Evolutionary conservation across 768 basidiomycete species (phyloP).

Genomic region (Boletus vermiculosoides): DNA sequence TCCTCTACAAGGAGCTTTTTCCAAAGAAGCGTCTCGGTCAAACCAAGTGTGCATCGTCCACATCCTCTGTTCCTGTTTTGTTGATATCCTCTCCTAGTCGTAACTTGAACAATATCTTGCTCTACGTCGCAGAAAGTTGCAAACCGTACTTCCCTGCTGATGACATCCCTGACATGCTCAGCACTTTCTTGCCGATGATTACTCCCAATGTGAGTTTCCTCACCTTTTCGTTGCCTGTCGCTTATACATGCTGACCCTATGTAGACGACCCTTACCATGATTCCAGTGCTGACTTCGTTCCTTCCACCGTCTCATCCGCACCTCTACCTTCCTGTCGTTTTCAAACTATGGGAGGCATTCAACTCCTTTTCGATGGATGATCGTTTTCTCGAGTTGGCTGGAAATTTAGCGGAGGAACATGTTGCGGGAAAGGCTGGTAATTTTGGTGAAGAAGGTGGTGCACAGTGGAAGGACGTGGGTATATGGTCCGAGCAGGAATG

Average conservation of each 20-base stretch:
- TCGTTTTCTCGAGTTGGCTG: constrained; percentile 67
- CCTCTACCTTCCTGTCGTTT: constrained; percentile 67
- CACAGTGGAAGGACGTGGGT: constrained; percentile 79
- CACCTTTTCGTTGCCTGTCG: not conserved
- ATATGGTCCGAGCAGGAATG: constrained; percentile 88
- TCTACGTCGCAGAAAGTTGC: constrained; percentile 73
- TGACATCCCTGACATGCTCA: constrained; percentile 70
- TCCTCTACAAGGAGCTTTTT: constrained; percentile 72
- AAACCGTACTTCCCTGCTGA: constrained; percentile 64
- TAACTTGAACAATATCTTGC: constrained; percentile 66
- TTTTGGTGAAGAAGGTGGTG: constrained; percentile 53
- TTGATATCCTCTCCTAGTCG: constrained; percentile 39
- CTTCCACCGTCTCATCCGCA: constrained; percentile 65
- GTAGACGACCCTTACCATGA: constrained; percentile 66
- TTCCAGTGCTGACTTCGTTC: constrained; percentile 77
- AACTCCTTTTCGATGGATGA: constrained; percentile 75
- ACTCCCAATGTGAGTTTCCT: constrained; percentile 61
- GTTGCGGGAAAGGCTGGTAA: constrained; percentile 59
- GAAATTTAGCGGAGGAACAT: constrained; percentile 70
- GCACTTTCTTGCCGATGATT: constrained; percentile 65
- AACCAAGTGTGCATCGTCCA: constrained; percentile 45
- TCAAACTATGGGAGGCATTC: constrained; percentile 77
- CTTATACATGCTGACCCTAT: constrained; percentile 6
- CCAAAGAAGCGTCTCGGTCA: constrained; percentile 64
- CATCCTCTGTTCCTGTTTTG: not conserved